Conservation (phyloP, 108 stramenopile genomes). For the Nitzschia inconspicua region DNA sequence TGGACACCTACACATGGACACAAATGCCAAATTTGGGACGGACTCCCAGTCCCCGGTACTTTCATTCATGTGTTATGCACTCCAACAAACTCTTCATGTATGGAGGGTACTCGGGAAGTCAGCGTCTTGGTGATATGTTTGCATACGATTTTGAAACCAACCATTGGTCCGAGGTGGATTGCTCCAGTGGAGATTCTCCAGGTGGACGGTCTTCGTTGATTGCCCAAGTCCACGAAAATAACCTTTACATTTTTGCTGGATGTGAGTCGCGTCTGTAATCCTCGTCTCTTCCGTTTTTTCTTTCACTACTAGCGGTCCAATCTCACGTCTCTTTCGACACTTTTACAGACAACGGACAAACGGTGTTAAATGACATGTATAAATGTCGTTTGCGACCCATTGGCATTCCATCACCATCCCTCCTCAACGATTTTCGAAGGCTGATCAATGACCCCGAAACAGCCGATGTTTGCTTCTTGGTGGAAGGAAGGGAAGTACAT, state of each 20-base stretch:
- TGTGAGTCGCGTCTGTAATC: conserved; percentile 70
- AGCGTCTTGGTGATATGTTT: conserved; percentile 89
- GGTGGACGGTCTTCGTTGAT: conserved; percentile 88
- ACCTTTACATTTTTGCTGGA: conserved; percentile 86
- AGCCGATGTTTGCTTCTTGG: conserved; percentile 90
- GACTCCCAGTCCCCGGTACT: conserved; percentile 87
- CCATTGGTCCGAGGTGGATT: conserved; percentile 71
- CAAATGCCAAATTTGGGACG: conserved; percentile 84
- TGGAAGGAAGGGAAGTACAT: conserved; percentile 84
- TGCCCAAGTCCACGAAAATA: conserved; percentile 86
- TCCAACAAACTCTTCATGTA: conserved; percentile 87
- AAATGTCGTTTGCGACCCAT: conserved; percentile 85
- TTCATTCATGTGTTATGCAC: conserved; percentile 89
- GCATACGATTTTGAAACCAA: conserved; percentile 72
- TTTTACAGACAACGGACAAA: conserved; percentile 71
- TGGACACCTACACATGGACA: conserved; percentile 83
- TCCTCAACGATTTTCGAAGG: conserved; percentile 75
- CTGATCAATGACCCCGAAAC: conserved; percentile 73
- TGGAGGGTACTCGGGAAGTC: conserved; percentile 88
- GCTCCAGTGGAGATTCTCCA: conserved; percentile 63
- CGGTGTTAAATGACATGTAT: conserved; percentile 94
- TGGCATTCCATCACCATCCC: conserved; percentile 65
- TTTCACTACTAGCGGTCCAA: not conserved
- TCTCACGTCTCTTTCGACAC: no score
- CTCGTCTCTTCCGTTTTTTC: not conserved